phyloP scores from a whole-genome alignment of 2,329 filamentous ascomycete genomes.

The Hymenoscyphus fructigenus region DNA sequence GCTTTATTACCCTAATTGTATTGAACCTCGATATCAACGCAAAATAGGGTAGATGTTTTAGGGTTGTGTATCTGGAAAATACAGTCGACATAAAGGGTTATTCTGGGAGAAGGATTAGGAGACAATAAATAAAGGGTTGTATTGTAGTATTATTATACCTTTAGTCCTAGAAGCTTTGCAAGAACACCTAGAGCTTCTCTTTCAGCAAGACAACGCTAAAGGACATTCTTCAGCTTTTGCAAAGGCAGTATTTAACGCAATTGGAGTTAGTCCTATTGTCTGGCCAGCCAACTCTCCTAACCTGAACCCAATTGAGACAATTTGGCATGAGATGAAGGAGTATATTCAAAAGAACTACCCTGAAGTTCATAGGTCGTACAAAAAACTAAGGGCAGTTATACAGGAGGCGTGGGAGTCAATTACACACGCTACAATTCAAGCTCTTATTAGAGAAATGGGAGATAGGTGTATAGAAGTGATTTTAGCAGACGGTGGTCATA shows the following conservation, averaged over 20 bases:
- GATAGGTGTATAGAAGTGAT: slow-evolving; percentile 8
- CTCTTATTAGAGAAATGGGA: slow-evolving; percentile 5
- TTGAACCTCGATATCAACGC: no score
- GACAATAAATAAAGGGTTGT: no score
- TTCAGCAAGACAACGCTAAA: slow-evolving; percentile 22
- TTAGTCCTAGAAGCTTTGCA: neutral
- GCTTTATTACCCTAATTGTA: no score
- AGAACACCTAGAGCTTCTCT: no score
- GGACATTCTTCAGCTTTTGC: slow-evolving; percentile 14
- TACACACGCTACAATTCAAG: slow-evolving; percentile 15
- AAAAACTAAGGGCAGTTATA: no score
- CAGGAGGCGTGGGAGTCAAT: no score
- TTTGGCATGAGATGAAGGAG: slow-evolving; percentile 26
- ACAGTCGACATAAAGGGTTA: no score
- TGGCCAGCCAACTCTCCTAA: slow-evolving; percentile 22
- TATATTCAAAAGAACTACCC: slow-evolving; percentile 23
- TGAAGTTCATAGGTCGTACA: no score
- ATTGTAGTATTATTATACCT: neutral
- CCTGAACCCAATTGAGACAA: slow-evolving; percentile 24
- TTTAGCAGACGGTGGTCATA: slow-evolving; percentile 7
- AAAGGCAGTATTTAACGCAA: slow-evolving; percentile 13
- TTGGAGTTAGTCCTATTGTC: slow-evolving; percentile 8
- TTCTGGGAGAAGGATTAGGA: no score
- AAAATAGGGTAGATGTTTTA: no score
- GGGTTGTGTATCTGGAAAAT: no score